These are phyloP conservation scores for Penicillium fimorum DNA, from an alignment of 495 filamentous ascomycete species.

Conservation along the genomic window DNA sequence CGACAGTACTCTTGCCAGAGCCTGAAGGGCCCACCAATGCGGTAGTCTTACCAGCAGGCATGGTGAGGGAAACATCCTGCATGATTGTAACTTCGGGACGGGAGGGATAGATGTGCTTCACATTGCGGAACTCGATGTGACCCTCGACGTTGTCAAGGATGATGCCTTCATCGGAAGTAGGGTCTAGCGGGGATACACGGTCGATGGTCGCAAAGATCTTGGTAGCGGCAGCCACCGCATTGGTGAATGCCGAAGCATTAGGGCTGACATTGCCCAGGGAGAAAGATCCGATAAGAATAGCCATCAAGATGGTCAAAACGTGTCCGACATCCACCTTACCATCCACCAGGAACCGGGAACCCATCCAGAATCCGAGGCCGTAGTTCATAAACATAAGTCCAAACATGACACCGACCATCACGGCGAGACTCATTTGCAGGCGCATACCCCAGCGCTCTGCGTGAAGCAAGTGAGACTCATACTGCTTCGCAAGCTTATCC, in stretches of 20 bases:
- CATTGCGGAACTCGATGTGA: slow-evolving; percentile 73
- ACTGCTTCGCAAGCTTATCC: slow-evolving; percentile 79
- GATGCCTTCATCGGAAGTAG: slow-evolving; percentile 65
- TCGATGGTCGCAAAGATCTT: slow-evolving; percentile 96
- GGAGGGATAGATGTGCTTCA: slow-evolving; percentile 94
- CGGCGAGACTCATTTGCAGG: slow-evolving; percentile 63
- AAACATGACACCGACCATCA: slow-evolving; percentile 84
- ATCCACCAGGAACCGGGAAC: slow-evolving; percentile 71
- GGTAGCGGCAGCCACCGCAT: slow-evolving; percentile 72
- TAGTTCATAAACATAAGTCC: slow-evolving; percentile 83
- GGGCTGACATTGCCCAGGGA: slow-evolving; percentile 86
- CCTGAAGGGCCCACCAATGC: slow-evolving; percentile 86
- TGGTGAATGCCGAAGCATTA: slow-evolving; percentile 80
- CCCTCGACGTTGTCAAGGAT: slow-evolving; percentile 72
- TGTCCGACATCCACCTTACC: slow-evolving; percentile 56
- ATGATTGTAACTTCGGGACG: slow-evolving; percentile 86
- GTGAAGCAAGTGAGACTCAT: slow-evolving; percentile 67
- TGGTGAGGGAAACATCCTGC: slow-evolving; percentile 70
- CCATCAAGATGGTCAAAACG: slow-evolving; percentile 77
- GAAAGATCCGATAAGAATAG: slow-evolving; percentile 89
- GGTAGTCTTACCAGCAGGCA: slow-evolving; percentile 84
- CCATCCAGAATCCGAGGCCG: slow-evolving; percentile 93
- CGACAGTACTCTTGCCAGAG: slow-evolving; percentile 87
- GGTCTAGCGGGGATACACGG: slow-evolving; percentile 81
- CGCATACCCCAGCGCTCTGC: slow-evolving; percentile 79